A percentile compares a stretch with the other conserved stretches of the same genome.
Evolutionary conservation across 2,329 filamentous ascomycete genomes (phyloP).

Genomic region (Sclerotinia subarctica): DNA sequence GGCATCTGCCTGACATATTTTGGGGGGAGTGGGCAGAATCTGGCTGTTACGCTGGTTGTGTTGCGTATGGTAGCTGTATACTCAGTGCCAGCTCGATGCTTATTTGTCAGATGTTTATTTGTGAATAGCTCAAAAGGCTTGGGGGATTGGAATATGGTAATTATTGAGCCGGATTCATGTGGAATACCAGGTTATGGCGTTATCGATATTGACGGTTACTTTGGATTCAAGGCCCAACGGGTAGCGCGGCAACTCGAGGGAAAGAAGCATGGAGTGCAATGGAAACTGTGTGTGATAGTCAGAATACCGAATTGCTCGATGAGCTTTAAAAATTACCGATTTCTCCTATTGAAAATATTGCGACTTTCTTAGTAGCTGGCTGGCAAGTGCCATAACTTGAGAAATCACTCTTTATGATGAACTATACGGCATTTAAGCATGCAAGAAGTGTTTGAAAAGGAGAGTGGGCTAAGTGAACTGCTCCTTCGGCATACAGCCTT

Average conservation of each 20-base stretch:
- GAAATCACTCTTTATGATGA: too few relatives aligned
- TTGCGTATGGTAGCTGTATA: neutral
- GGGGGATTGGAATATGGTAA: conserved; percentile 12
- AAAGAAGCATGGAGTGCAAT: neutral
- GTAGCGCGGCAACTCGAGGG: neutral
- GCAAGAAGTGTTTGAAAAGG: too few relatives aligned
- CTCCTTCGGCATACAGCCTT: too few relatives aligned
- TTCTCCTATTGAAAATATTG: neutral
- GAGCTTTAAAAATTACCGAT: neutral
- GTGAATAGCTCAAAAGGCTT: neutral
- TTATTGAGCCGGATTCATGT: conserved; percentile 14
- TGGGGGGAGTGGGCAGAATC: neutral
- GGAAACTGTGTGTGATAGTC: neutral
- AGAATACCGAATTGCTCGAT: neutral
- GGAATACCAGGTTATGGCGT: conserved; percentile 13
- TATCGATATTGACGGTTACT: conserved; percentile 1
- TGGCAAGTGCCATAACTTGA: neutral
- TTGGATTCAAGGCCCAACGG: neutral
- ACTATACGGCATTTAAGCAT: too few relatives aligned
- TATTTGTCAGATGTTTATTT: conserved; percentile 6
- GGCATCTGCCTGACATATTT: neutral
- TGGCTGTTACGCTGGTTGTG: neutral
- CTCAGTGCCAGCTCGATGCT: neutral
- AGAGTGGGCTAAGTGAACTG: too few relatives aligned
- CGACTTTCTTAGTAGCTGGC: neutral